Base-by-base conservation (phyloP, 306 rosid species). In the Medicago arabica region DNA sequence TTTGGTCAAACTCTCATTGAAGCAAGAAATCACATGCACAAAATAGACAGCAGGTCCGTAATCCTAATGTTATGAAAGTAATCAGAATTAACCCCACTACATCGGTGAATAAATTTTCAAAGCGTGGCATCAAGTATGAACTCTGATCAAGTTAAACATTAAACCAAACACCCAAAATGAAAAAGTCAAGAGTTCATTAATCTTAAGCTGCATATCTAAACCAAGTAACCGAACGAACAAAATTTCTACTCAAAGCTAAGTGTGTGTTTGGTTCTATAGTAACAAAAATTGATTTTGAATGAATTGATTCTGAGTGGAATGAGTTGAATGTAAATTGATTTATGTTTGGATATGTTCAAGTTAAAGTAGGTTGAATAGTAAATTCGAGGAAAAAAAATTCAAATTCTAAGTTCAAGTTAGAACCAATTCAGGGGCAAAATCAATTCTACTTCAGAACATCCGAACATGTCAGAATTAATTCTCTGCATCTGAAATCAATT, bases 151-250 rank as follows among this genome's bases (percentile, higher is more conserved):
- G 44, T 40, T 8, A 12, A 40, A 40, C 44, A 8, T 40, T 12
- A 40, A 40, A 40, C 44, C 9, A 9, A 9, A 40, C 9, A 40
- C 44, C 10, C 12, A 40, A 40, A 40, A 65, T 36, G 21, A 66
- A 73, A 75, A 4, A 40, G 13, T 49, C 18, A 67, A 59, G 17
- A 50, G 34, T 62, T 63, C 12, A 2, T 9, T 63, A 63, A 5
- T 39, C 16, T 12, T 19, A 36, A 28, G 60, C 65, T 62, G 21
- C 77, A 74, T 5, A 61, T 69, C 50, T 15, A 57, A 57, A 60
- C 38, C 67, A 73, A 73, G 15, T 58, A 58, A 82, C 61, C 21
- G 9, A 71, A 59, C 72, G 14, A 17, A 53, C 3, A 18, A 53
- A 8, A 19, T 53, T 53, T 51, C 57, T 51, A 49, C 21, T 51